Evolutionary conservation across 805 yeast species (phyloP).

Genomic region (Teunomyces pallodes): DNA sequence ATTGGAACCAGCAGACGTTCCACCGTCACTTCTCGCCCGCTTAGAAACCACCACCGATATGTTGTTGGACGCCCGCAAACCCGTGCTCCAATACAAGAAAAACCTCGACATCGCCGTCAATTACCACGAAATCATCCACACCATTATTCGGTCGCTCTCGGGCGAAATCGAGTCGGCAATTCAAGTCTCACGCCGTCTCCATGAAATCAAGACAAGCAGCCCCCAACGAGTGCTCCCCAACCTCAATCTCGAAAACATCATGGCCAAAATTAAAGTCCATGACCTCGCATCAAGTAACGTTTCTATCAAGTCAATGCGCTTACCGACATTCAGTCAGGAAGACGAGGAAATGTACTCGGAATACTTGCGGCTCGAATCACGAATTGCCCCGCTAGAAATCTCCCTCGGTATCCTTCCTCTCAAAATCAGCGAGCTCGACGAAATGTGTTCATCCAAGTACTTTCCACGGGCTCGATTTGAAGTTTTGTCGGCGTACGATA

Average conservation of each 20-base stretch:
- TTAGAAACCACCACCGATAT: slow-evolving; percentile 27
- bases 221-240: slow-evolving; percentile 15
- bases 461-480: slow-evolving; percentile 6
- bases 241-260: slow-evolving; percentile 17
- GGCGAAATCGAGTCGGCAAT: slow-evolving; percentile 26
- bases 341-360: slow-evolving; percentile 39
- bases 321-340: slow-evolving; percentile 30
- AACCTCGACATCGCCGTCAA: slow-evolving; percentile 26
- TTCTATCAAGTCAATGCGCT: slow-evolving; percentile 17
- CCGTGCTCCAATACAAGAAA: slow-evolving; percentile 17
- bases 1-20: slow-evolving; percentile 6
- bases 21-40: slow-evolving; percentile 16
- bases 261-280: slow-evolving; percentile 21
- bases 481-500: slow-evolving; percentile 6
- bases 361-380: slow-evolving; percentile 40
- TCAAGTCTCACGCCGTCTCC: slow-evolving; percentile 13
- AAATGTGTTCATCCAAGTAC: slow-evolving; percentile 15
- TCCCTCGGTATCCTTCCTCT: slow-evolving; percentile 52
- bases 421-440: slow-evolving; percentile 44
- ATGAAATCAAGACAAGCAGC: slow-evolving; percentile 17
- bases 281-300: slow-evolving; percentile 12
- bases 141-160: slow-evolving; percentile 21
- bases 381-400: slow-evolving; percentile 50
- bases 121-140: slow-evolving; percentile 25
- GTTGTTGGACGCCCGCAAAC: slow-evolving; percentile 24